A percentile compares a stretch with the other conserved stretches of the same genome.
phyloP scores from a whole-genome alignment of 768 basidiomycete genomes.

The Tulasnella calospora region DNA sequence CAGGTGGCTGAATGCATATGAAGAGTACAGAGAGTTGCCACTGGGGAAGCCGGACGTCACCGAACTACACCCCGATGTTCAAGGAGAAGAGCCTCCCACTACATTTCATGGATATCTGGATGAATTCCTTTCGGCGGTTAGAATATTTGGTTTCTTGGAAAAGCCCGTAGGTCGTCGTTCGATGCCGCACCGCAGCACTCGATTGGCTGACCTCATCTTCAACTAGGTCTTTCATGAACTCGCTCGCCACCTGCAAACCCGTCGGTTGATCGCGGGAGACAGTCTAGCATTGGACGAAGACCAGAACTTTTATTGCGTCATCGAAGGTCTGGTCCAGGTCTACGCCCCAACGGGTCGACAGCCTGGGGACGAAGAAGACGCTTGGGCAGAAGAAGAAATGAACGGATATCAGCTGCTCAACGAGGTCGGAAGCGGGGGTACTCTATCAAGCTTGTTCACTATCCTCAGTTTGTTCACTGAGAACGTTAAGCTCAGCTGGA shows the following conservation, averaged over 20 bases:
- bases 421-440: constrained; percentile 93
- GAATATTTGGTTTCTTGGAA: constrained; percentile 96
- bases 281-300: constrained; percentile 86
- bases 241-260: constrained; percentile 90
- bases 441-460: constrained; percentile 91
- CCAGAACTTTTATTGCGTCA: constrained; percentile 95
- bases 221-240: constrained; percentile 93
- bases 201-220: not conserved
- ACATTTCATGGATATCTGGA: constrained; percentile 95
- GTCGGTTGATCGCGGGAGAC: constrained; percentile 92
- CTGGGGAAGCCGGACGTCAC: constrained; percentile 77
- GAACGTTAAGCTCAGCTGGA: constrained; percentile 87
- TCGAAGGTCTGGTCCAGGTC: constrained; percentile 96
- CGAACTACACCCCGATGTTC: constrained; percentile 88
- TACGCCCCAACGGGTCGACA: constrained; percentile 61
- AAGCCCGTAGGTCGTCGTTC: constrained; percentile 67
- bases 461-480: constrained; percentile 97
- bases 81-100: constrained; percentile 53
- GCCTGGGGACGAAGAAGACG: constrained; percentile 41
- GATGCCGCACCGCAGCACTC: not conserved
- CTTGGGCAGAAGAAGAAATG: constrained; percentile 81
- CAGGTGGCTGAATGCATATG: constrained; percentile 40
- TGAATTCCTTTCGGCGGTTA: constrained; percentile 92
- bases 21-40: constrained; percentile 73
- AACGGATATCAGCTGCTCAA: constrained; percentile 96